Conservation (phyloP, 1,139 yeast genomes). For the Blastobotrys proliferans region DNA sequence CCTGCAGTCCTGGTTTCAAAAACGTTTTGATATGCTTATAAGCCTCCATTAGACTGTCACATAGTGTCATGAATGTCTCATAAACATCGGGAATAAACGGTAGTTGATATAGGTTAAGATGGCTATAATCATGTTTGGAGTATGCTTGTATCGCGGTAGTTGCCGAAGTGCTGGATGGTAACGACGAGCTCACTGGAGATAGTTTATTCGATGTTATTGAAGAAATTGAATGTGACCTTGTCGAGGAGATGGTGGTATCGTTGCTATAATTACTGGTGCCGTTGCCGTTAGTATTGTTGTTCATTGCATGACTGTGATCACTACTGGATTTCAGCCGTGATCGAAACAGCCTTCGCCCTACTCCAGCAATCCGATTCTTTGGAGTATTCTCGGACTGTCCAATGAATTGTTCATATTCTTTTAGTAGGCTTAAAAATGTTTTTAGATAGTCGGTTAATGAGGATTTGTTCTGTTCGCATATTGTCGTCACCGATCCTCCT, state of each 20-base stretch:
- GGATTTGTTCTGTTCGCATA: slow-evolving; percentile 18
- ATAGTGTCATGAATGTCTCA: slow-evolving; percentile 29
- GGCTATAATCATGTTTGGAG: slow-evolving; percentile 19
- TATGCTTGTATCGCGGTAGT: slow-evolving; percentile 1
- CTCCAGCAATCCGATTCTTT: slow-evolving; percentile 25
- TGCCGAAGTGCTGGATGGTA: slow-evolving; percentile 6
- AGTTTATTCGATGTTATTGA: background rate
- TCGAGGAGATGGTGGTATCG: background rate
- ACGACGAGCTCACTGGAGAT: slow-evolving; percentile 7
- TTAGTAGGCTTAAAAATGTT: slow-evolving; percentile 21
- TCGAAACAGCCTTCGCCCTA: slow-evolving; percentile 27
- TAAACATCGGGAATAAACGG: slow-evolving; percentile 32
- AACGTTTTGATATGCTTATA: slow-evolving; percentile 23
- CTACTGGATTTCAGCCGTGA: slow-evolving; percentile 22
- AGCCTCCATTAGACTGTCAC: slow-evolving; percentile 28
- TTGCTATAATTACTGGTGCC: slow-evolving; percentile 2
- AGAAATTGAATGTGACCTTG: slow-evolving; percentile 2
- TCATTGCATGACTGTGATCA: slow-evolving; percentile 9
- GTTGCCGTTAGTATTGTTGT: slow-evolving; percentile 3
- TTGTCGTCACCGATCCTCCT: slow-evolving; percentile 26
- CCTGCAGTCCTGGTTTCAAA: slow-evolving; percentile 5
- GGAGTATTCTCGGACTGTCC: slow-evolving; percentile 21
- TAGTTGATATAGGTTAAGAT: slow-evolving; percentile 26
- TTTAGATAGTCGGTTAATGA: slow-evolving; percentile 23
- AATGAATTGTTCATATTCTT: slow-evolving; percentile 25